Percentiles rank a stretch among this genome's conserved stretches.
These are phyloP conservation scores for Fragaria nilgerrensis DNA, from an alignment of 306 rosid species.

Conservation along the genomic window DNA sequence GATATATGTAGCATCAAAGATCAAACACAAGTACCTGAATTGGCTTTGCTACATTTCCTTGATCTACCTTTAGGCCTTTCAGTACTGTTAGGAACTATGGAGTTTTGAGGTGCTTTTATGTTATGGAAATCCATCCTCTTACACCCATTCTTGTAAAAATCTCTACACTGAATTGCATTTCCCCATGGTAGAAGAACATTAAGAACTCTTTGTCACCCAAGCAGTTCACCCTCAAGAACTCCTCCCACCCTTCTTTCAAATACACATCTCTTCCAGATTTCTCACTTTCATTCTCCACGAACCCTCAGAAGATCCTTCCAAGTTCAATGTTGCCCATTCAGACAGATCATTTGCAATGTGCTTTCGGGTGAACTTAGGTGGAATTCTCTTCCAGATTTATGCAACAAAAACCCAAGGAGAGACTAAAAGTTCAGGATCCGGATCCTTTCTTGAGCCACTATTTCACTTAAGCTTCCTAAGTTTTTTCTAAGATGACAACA, in stretches of 20 bases:
- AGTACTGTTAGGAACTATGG: background rate
- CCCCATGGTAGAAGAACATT: conserved; percentile 8
- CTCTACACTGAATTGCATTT: conserved; percentile 4
- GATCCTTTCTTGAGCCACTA: no score
- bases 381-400: no score
- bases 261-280: background rate
- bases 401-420: background rate
- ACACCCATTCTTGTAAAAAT: conserved; percentile 4
- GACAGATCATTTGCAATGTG: conserved; percentile 10
- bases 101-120: background rate
- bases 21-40: background rate
- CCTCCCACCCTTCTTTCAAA: conserved; percentile 16
- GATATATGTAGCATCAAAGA: background rate
- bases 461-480: no score
- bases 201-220: conserved; percentile 11
- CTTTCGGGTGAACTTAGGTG: background rate
- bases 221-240: conserved; percentile 10
- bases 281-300: conserved; percentile 2
- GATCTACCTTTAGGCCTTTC: conserved; percentile 2
- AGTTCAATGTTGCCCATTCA: conserved; percentile 3
- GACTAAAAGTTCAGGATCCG: background rate
- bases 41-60: conserved; percentile 2
- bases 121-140: background rate
- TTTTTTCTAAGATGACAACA: no score
- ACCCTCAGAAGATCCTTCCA: background rate